Evolutionary conservation across 768 basidiomycete genomes (phyloP), one percentile per base, ranked within the genome.

Genomic region (Zangia roseola): DNA sequence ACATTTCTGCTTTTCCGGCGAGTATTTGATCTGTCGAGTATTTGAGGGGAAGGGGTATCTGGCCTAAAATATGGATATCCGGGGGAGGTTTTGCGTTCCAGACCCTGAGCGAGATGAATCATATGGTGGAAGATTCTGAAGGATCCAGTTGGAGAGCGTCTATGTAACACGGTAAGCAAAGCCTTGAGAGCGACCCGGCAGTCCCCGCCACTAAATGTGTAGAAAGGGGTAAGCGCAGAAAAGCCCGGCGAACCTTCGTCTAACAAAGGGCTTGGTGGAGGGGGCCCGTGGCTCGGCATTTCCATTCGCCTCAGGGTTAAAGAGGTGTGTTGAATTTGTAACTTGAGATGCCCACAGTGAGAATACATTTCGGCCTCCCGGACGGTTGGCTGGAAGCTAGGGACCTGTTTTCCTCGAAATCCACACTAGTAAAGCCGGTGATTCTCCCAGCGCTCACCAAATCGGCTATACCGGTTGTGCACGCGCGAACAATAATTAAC

Each of bases 81-180:
- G n/a, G 25, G 25, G 8, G 49, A 24, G 3, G 25, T 40, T 25
- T 17, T 41, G 20, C 17, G 31, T 7, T 20, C 25, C 16, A 43
- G 10, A 30, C 28, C 19, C 42, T 23, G 14, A 23, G 41, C 25
- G 9, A 35, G n/a, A 25, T 4, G 17, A 20, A 28, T 31, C 42
- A 49, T 45, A 48, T 33, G 38, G 26, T 40, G 23, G 35, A 47
- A 16, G n/a, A 5, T 14, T 24, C 34, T 58, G 43, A 42, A 20
- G 1, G 33, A 23, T 58, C 36, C 44, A 45, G 39, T 31, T 16
- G 28, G 31, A 31, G n/a, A 31, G 31, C 14, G 14, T 31, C 31
- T 31, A 31, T 31, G 31, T 31, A 31, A 16, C 14, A 31, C 14
- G 31, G 7, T 31, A 31, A n/a, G 6, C 31, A 16, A 16, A 16